Percentiles rank a stretch among this genome's conserved stretches.
phyloP scores from a whole-genome alignment of 345 rosid genomes.

The Gossypium sturtianum region DNA sequence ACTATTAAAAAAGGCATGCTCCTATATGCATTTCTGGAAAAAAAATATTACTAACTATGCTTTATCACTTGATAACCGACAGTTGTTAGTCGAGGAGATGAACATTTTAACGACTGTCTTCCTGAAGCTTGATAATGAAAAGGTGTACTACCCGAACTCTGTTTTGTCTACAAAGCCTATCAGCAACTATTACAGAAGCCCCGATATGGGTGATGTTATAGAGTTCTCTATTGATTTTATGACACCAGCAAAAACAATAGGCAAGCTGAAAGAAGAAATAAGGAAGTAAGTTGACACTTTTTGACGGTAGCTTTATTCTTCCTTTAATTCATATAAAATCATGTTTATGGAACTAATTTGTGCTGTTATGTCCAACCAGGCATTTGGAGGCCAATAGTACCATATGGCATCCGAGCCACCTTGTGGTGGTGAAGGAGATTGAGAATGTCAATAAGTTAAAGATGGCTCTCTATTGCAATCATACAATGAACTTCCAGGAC shows the following conservation, averaged over 20 bases:
- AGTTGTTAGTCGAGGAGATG: slow-evolving; percentile 93
- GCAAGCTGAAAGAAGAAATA: slow-evolving; percentile 47
- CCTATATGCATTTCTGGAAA: not conserved
- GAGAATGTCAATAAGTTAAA: slow-evolving; percentile 47
- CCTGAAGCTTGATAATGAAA: slow-evolving; percentile 74
- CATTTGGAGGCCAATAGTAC: slow-evolving; percentile 34
- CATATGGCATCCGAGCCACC: slow-evolving; percentile 38
- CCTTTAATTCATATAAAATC: slow-evolving; percentile 2
- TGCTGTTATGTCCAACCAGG: slow-evolving; percentile 24
- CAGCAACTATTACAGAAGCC: slow-evolving; percentile 77
- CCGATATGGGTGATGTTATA: slow-evolving; percentile 74
- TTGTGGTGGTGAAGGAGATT: slow-evolving; percentile 44
- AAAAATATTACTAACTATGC: not conserved
- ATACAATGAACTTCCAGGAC: slow-evolving; percentile 55
- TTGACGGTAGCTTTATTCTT: not conserved
- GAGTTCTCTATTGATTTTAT: slow-evolving; percentile 69
- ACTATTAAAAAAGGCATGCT: not conserved
- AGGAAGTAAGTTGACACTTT: slow-evolving; percentile 40
- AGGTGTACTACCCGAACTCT: slow-evolving; percentile 76
- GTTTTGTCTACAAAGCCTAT: slow-evolving; percentile 67
- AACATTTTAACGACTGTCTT: slow-evolving; percentile 72
- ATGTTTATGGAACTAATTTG: not conserved
- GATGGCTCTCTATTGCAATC: slow-evolving; percentile 33
- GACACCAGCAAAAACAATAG: slow-evolving; percentile 61
- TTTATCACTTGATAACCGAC: slow-evolving; percentile 8